Conservation (phyloP, 768 basidiomycete species). For the Flagelloscypha sp. region DNA sequence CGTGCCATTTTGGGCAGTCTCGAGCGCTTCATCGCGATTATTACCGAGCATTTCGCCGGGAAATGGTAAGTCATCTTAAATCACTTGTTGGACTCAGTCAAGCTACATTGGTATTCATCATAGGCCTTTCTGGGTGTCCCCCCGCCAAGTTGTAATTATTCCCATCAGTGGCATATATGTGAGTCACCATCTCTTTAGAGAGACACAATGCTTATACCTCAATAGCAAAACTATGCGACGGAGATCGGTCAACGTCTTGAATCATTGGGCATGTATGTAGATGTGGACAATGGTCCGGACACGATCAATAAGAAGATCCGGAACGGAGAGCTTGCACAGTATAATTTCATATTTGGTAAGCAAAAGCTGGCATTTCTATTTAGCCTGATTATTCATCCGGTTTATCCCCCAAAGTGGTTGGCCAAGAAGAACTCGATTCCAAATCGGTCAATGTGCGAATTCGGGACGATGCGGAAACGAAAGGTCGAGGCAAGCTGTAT, state of each 20-base stretch:
- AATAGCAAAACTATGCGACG: slow-evolving; percentile 82
- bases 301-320: slow-evolving; percentile 96
- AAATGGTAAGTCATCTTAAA: slow-evolving; percentile 64
- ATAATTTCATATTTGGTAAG: slow-evolving; percentile 94
- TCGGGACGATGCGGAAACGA: slow-evolving; percentile 85
- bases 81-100: not conserved
- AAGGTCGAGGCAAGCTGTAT: slow-evolving; percentile 69
- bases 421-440: slow-evolving; percentile 81
- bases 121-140: slow-evolving; percentile 98
- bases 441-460: slow-evolving; percentile 93
- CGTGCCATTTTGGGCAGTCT: slow-evolving; percentile 91
- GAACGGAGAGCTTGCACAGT: slow-evolving; percentile 94
- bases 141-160: slow-evolving; percentile 91
- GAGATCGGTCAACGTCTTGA: slow-evolving; percentile 66
- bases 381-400: slow-evolving; percentile 5
- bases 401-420: slow-evolving; percentile 60
- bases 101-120: slow-evolving; percentile 5
- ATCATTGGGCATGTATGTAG: slow-evolving; percentile 71
- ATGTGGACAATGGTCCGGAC: slow-evolving; percentile 87
- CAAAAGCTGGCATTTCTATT: slow-evolving; percentile 8
- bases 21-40: slow-evolving; percentile 94
- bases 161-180: slow-evolving; percentile 89
- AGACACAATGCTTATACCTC: slow-evolving; percentile 2
- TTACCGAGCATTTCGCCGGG: slow-evolving; percentile 94
- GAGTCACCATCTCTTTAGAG: slow-evolving; percentile 23